Base-by-base conservation (phyloP, 2,329 filamentous ascomycete genomes). In the Arachnopeziza araneosa region DNA sequence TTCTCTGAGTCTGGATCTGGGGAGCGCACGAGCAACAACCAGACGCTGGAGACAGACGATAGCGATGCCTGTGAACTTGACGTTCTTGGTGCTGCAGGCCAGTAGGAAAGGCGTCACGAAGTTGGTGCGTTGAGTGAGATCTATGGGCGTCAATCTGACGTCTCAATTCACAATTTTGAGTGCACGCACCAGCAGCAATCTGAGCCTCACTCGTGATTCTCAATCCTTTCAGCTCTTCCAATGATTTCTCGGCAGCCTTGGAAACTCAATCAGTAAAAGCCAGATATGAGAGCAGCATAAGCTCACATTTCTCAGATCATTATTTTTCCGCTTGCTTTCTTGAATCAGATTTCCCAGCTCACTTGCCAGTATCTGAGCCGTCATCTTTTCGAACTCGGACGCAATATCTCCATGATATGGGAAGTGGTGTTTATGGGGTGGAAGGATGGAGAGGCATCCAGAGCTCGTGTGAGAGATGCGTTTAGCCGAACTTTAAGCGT, bases 21-120 rank as follows among this genome's bases (percentile, higher is more conserved):
- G 90, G 50, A 99, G 79, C 8, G 90, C 92, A 67, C 86, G 84
- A 56, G 89, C 87, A 58, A 96, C 87, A 59, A 96, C 91, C 60
- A 99, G 84, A 54, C 93, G 84, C 73, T 98, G 93, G 49, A 99
- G 80, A 72, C 93, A 96, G 52, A 91, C 87, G 19, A 96, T 88
- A 44, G 91, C 93, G 68, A 93, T 95, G 54, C 85, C 85, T 0
- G 91, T 95, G 72, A 96, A 92, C 72, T 95, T 97, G 64, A 88
- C 83, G 82, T 96, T 96, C 67, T 89, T 91, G 64, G 92, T 95
- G 55, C 87, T 85, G 72, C 95, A 99, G 24, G 95, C 93, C 72
- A 98, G 87, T 64, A 99, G 84, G 71, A 99, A 98, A 1, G 95
- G 95, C 66, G 93, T 92, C 61, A 93, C 87, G 75, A 99, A 98